Percentiles rank a stretch among this genome's conserved stretches.
Conservation (phyloP, 805 yeast species). For the Kuraishia molischiana region DNA sequence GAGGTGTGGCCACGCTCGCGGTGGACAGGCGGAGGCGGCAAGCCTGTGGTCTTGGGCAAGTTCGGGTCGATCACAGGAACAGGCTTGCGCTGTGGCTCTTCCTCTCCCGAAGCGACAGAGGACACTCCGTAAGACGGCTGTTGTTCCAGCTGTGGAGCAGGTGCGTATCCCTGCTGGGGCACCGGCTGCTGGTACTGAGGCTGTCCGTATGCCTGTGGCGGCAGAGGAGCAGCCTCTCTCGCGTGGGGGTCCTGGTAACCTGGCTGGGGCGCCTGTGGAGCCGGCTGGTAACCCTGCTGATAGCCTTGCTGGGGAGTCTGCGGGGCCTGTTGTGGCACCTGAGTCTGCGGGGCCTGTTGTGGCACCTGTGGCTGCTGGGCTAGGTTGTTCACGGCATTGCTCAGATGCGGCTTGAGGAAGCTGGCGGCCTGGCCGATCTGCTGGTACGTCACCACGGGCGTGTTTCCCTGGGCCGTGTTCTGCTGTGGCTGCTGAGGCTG, state of each 20-base stretch:
- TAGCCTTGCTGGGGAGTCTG: constrained; percentile 2
- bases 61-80: too few species aligned
- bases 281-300: constrained; percentile 6
- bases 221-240: too few species aligned
- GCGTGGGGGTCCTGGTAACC: too few species aligned
- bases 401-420: constrained; percentile 2
- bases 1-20: constrained; percentile 10
- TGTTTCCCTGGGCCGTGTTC: constrained; percentile 6
- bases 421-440: constrained; percentile 4
- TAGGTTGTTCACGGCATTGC: neutral
- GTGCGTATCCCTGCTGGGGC: too few species aligned
- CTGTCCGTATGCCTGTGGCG: constrained; percentile 1
- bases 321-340: neutral
- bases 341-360: constrained; percentile 4
- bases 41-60: constrained; percentile 8
- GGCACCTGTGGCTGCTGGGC: neutral
- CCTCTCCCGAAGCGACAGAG: too few species aligned
- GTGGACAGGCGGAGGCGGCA: constrained; percentile 33
- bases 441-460: constrained; percentile 6
- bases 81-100: too few species aligned
- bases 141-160: too few species aligned
- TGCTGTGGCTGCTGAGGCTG: constrained; percentile 5
- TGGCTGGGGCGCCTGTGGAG: neutral
- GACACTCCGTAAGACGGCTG: too few species aligned
- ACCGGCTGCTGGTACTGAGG: constrained; percentile 1